A percentile compares a stretch with the other conserved stretches of the same genome.
Conservation (phyloP, 2,329 filamentous ascomycete species). For the Talaromyces piceae region DNA sequence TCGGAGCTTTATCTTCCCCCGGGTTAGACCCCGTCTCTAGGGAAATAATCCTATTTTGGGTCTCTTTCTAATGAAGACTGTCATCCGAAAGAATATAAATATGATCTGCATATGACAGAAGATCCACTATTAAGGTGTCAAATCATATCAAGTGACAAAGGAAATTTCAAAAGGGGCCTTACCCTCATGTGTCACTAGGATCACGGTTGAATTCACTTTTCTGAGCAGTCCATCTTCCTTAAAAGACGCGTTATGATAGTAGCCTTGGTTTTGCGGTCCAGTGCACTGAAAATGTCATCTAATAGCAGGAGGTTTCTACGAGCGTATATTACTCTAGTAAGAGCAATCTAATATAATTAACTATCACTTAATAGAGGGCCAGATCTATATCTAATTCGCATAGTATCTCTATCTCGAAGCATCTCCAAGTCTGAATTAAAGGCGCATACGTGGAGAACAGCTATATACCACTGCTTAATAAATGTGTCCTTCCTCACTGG, state of each 20-base stretch:
- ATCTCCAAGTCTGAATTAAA: conserved; percentile 33
- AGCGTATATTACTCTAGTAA: conserved; percentile 45
- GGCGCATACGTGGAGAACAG: conserved; percentile 20
- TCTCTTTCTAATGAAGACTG: conserved; percentile 24
- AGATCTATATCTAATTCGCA: conserved; percentile 40
- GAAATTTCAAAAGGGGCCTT: not conserved
- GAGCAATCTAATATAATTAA: conserved; percentile 44
- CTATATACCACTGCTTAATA: conserved; percentile 21
- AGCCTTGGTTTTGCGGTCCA: conserved; percentile 8
- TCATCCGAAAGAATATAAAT: conserved; percentile 35
- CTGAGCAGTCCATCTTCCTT: conserved; percentile 7
- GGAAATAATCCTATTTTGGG: conserved; percentile 10
- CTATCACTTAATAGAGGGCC: conserved; percentile 46
- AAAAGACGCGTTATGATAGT: conserved; percentile 7
- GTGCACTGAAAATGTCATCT: conserved; percentile 10
- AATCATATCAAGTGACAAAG: not conserved
- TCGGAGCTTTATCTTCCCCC: not conserved
- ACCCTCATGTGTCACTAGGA: conserved; percentile 8
- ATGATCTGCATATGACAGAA: conserved; percentile 35
- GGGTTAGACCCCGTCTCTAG: not conserved
- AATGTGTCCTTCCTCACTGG: conserved; percentile 7
- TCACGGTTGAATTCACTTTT: conserved; percentile 6
- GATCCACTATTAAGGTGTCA: conserved; percentile 20
- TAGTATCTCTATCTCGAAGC: conserved; percentile 35
- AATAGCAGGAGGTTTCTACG: conserved; percentile 12